Evolutionary conservation across 192 early-diverging fungal species (phyloP).

Genomic region (Coemansia sp.): DNA sequence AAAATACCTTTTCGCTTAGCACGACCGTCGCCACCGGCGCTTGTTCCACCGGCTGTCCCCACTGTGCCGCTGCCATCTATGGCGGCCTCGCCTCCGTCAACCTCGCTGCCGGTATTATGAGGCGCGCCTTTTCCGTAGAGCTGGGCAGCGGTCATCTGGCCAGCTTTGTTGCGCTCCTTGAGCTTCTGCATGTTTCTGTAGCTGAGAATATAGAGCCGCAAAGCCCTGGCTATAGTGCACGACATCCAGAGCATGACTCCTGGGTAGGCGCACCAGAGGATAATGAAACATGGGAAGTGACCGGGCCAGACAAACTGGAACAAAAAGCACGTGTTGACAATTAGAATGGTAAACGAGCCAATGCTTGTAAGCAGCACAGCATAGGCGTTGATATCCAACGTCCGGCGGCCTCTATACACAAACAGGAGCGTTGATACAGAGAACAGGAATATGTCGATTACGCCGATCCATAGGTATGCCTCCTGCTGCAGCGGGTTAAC

Average conservation of each 20-base stretch:
- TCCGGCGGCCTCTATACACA: conserved; percentile 47
- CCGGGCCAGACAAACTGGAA: conserved; percentile 55
- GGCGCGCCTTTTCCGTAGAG: conserved; percentile 45
- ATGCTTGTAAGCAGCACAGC: conserved; percentile 51
- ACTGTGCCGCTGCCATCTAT: neutral
- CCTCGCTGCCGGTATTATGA: conserved; percentile 22
- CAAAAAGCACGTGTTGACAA: conserved; percentile 52
- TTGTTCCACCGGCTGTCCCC: neutral
- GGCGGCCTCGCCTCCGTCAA: conserved; percentile 3
- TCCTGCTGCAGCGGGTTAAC: conserved; percentile 19
- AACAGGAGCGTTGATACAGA: conserved; percentile 40
- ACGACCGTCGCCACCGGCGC: neutral
- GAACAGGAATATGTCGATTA: conserved; percentile 45
- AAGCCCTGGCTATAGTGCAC: conserved; percentile 49
- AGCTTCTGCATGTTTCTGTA: conserved; percentile 50
- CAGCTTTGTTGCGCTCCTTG: conserved; percentile 48
- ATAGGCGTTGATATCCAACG: conserved; percentile 44
- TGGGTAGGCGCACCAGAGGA: conserved; percentile 50
- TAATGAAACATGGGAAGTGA: conserved; percentile 51
- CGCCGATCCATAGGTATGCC: conserved; percentile 50
- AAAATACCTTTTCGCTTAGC: neutral
- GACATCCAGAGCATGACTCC: conserved; percentile 55
- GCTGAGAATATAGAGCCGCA: conserved; percentile 52
- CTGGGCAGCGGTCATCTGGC: conserved; percentile 52
- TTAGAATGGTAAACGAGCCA: conserved; percentile 42